A percentile compares a stretch with the other conserved stretches of the same genome.
These are phyloP conservation scores for Penicillium salamii DNA, from an alignment of 495 filamentous ascomycete genomes.

Conservation along the genomic window DNA sequence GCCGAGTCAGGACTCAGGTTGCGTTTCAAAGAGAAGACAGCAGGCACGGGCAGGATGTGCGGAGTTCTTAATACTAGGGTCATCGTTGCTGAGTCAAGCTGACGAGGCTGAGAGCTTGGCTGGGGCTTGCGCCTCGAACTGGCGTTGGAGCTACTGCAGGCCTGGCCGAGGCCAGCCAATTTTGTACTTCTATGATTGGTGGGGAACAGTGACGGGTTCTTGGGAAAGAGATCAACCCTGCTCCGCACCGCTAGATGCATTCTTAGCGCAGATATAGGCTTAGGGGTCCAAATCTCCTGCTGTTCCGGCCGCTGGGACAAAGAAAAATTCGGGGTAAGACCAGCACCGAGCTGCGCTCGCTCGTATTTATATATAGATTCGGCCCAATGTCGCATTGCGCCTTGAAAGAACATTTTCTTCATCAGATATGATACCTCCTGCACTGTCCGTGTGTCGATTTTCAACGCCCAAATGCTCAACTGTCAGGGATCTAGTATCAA, in stretches of 20 bases:
- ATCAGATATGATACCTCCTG: background rate
- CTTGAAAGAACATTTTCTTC: constrained; percentile 2
- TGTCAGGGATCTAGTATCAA: constrained; percentile 5
- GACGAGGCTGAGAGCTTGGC: constrained; percentile 9
- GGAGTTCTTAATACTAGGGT: constrained; percentile 1
- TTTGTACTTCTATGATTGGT: constrained; percentile 6
- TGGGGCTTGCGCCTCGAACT: background rate
- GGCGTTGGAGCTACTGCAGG: background rate
- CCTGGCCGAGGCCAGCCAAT: background rate
- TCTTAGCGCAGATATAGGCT: constrained; percentile 10
- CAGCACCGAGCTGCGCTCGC: constrained; percentile 1
- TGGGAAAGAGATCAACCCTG: constrained; percentile 6
- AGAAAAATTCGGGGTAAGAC: background rate
- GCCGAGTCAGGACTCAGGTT: too few species aligned
- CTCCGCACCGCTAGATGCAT: constrained; percentile 6
- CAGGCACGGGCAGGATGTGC: constrained; percentile 2
- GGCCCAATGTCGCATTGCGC: constrained; percentile 3
- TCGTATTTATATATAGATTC: constrained; percentile 1
- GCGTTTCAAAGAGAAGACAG: constrained; percentile 6
- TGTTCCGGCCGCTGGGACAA: background rate
- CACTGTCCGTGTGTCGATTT: background rate
- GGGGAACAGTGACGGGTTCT: constrained; percentile 1
- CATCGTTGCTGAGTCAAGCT: background rate
- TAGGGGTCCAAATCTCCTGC: constrained; percentile 6
- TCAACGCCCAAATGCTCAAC: background rate